Conservation (phyloP, 192 early-diverging fungal species). For the Backusella sp. region DNA sequence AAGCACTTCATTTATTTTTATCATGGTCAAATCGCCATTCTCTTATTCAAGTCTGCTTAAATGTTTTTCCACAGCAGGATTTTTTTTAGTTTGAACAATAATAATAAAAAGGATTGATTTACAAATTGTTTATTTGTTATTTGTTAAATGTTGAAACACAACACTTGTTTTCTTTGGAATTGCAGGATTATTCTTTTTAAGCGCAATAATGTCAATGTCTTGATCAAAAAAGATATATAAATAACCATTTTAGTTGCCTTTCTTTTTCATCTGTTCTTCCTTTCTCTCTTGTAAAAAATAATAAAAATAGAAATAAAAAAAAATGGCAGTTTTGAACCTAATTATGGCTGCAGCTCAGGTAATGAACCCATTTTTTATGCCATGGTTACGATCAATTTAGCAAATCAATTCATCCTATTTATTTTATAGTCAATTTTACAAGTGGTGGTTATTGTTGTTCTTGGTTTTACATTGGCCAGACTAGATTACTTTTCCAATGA, state of each 20-base stretch:
- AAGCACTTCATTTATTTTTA: constrained; percentile 99
- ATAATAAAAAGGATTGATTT: constrained; percentile 10
- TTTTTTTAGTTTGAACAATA: constrained; percentile 2
- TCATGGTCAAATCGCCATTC: constrained; percentile 88
- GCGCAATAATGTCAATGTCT: neutral
- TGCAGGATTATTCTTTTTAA: constrained; percentile 12
- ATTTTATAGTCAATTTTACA: constrained; percentile 33
- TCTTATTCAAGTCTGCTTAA: constrained; percentile 92
- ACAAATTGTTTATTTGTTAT: constrained; percentile 2
- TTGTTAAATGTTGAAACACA: constrained; percentile 13
- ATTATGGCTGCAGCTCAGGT: constrained; percentile 31
- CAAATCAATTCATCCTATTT: neutral
- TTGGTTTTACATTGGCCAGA: constrained; percentile 30
- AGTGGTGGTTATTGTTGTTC: constrained; percentile 32
- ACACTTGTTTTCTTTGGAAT: neutral
- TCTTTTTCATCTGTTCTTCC: neutral
- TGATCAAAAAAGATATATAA: neutral
- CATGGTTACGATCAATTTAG: neutral
- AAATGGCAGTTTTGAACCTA: constrained; percentile 23
- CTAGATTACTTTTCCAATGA: constrained; percentile 30
- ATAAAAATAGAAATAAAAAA: neutral
- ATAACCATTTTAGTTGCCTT: neutral
- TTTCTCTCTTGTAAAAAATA: neutral
- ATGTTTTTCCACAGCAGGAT: neutral
- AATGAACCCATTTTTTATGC: neutral